Base-by-base conservation (phyloP, 2,329 filamentous ascomycete species). In the Pseudonectria foliicola region DNA sequence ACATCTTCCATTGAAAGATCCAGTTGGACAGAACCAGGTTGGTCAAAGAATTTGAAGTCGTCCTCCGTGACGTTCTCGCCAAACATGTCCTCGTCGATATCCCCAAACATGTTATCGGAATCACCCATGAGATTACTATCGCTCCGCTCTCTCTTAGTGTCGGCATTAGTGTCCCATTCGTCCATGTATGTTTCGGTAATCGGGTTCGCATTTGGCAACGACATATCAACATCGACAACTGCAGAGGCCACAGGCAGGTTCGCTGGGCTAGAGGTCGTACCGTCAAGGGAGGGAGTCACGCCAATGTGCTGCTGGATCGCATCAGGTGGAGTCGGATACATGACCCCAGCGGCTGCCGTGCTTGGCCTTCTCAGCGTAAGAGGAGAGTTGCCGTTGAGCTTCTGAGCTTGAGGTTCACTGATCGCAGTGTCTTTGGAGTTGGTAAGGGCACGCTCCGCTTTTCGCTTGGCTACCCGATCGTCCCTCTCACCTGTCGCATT, bases 21-120 rank as follows among this genome's bases (percentile, higher is more conserved):
- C 27, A 69, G 38, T 27, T 63, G 63, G 15, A 60, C 56, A 10
- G 57, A 60, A 3, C 56, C 64, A 3, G 71, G 67, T 16, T 71
- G 62, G 49, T 90, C 84, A 47, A 90, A 90, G 57, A 89, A 90
- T 54, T 75, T 85, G 55, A 90, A 90, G 52, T 92, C 85, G 6
- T 78, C 84, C 47, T 92, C 85, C 1, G 82, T 88, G n/a, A 90
- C 75, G 43, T 77, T 73, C n/a, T 79, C 75, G n/a, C 72, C 78
- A 58, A 85, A 86, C 46, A 82, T 74, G 45, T 85, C 80, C 7
- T 73, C 75, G 10, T 78, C 78, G 45, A 84, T 68, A 35, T 85
- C 81, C 13, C 73, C 80, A 50, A 85, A 85, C 5, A 86, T 63
- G 47, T 81, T 69, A 21, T 75, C 74, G 7, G 70, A 64, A 15